Percentiles rank a stretch among this genome's conserved stretches.
These are phyloP conservation scores for Circinella umbellata DNA, from an alignment of 371 early-diverging fungal species.

Conservation along the genomic window DNA sequence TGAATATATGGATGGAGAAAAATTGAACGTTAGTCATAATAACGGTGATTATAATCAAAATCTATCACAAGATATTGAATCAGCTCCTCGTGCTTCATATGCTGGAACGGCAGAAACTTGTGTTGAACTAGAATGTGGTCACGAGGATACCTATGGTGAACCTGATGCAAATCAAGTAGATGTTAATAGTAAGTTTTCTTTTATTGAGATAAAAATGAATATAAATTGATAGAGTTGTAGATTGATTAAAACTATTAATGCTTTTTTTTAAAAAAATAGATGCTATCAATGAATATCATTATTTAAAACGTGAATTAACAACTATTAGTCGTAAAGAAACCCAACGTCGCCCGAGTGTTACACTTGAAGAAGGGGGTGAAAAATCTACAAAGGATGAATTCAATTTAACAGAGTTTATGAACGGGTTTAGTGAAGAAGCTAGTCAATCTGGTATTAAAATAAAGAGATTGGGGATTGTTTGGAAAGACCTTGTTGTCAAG, in stretches of 20 bases:
- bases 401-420: constrained; percentile 27
- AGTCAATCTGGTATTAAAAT: constrained; percentile 27
- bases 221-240: too few relatives aligned
- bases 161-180: constrained; percentile 28
- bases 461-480: constrained; percentile 38
- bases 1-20: constrained; percentile 4
- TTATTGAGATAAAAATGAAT: not conserved
- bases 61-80: not conserved
- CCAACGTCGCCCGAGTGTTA: not conserved
- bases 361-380: constrained; percentile 29
- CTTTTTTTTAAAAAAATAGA: constrained; percentile 10
- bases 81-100: not conserved
- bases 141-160: constrained; percentile 20
- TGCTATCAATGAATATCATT: constrained; percentile 22
- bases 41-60: too few relatives aligned
- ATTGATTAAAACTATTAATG: too few relatives aligned
- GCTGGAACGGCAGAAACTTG: not conserved
- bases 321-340: constrained; percentile 21
- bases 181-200: constrained; percentile 23
- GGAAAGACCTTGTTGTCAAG: constrained; percentile 42
- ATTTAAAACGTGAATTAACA: constrained; percentile 26
- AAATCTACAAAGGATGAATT: constrained; percentile 16
- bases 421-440: constrained; percentile 11
- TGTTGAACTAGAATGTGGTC: not conserved
- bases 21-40: not conserved